These are phyloP conservation scores for Furcasterigmium sp. DNA, from an alignment of 2,329 filamentous ascomycete species.

Conservation along the genomic window DNA sequence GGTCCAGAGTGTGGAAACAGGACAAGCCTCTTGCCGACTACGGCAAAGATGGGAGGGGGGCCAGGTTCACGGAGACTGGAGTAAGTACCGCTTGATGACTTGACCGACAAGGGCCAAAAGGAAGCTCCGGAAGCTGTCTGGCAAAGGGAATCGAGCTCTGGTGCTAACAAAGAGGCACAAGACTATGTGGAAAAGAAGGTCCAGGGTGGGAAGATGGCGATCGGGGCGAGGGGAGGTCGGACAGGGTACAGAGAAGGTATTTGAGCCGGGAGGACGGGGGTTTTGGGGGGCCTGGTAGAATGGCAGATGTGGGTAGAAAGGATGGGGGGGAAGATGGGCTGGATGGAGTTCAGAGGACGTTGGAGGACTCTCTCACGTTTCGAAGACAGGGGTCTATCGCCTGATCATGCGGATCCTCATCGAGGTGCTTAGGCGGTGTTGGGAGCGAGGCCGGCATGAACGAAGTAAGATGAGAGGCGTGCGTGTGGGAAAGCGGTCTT, in stretches of 20 bases:
- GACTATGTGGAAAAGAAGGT: slow-evolving; percentile 11
- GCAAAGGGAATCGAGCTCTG: slow-evolving; percentile 5
- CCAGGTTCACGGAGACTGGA: not conserved
- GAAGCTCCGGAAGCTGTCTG: not conserved
- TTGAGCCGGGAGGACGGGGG: slow-evolving; percentile 27
- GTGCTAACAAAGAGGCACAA: slow-evolving; percentile 3
- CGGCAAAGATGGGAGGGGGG: slow-evolving; percentile 2
- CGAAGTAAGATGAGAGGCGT: not conserved
- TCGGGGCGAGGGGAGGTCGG: slow-evolving; percentile 17
- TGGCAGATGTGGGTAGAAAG: not conserved
- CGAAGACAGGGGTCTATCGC: not conserved
- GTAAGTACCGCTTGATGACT: slow-evolving; percentile 1
- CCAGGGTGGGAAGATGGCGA: slow-evolving; percentile 10
- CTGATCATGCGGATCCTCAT: slow-evolving; percentile 1
- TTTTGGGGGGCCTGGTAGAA: slow-evolving; percentile 4
- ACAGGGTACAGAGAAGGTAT: slow-evolving; percentile 22
- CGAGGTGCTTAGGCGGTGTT: not conserved
- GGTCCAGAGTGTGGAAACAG: not conserved
- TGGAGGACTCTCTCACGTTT: not conserved
- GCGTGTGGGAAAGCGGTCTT: not conserved
- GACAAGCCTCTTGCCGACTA: slow-evolving; percentile 11
- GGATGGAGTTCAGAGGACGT: not conserved
- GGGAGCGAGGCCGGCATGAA: not conserved
- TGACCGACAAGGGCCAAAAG: slow-evolving; percentile 1
- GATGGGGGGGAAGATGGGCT: not conserved